Conservation (phyloP, 306 rosid species). For the Lathyrus aphaca region DNA sequence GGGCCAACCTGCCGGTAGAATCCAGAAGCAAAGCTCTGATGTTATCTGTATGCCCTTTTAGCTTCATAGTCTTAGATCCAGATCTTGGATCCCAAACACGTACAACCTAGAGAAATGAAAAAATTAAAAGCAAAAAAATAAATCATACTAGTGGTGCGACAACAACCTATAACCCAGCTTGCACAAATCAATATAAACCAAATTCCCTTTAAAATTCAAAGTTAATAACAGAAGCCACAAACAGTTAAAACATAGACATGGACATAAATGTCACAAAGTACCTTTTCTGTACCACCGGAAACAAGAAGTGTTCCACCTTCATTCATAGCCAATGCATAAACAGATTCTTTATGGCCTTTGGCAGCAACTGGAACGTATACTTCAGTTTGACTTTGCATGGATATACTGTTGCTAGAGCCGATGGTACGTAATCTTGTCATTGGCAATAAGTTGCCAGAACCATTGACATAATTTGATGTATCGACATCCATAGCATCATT, state of each 20-base stretch:
- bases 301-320: constrained; percentile 87
- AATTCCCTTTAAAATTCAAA: constrained; percentile 16
- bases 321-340: constrained; percentile 96
- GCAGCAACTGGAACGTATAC: constrained; percentile 83
- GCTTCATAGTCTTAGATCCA: constrained; percentile 93
- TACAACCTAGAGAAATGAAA: constrained; percentile 63
- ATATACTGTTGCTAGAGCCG: constrained; percentile 78
- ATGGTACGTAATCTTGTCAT: constrained; percentile 67
- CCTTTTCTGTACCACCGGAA: constrained; percentile 99
- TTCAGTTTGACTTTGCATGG: constrained; percentile 63
- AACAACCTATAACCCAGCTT: constrained; percentile 10
- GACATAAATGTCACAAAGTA: constrained; percentile 41
- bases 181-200: not conserved
- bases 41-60: constrained; percentile 95
- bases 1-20: constrained; percentile 87
- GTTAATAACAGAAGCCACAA: constrained; percentile 26
- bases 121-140: constrained; percentile 5
- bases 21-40: constrained; percentile 91
- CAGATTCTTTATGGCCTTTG: constrained; percentile 95
- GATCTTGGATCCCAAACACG: constrained; percentile 99
- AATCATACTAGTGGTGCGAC: constrained; percentile 14
- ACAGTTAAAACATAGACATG: constrained; percentile 32
- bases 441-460: constrained; percentile 62
- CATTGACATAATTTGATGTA: constrained; percentile 64
- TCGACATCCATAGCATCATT: constrained; percentile 70